Base-by-base conservation (phyloP, 2,329 filamentous ascomycete genomes). In the Neocatenulostroma microsporum region DNA sequence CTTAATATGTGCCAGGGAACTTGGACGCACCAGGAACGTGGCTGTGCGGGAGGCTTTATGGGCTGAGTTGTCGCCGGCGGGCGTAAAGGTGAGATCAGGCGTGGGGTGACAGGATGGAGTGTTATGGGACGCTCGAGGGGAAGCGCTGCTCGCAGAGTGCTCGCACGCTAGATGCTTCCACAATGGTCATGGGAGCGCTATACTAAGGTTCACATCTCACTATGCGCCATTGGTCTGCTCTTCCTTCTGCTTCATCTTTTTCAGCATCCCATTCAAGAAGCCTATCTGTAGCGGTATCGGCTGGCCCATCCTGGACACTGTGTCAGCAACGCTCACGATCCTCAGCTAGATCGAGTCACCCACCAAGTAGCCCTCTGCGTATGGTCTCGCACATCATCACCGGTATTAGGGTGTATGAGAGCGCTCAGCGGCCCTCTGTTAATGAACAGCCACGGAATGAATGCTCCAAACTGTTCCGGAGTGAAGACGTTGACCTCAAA, bases 401-500 rank as follows among this genome's bases (percentile, higher is more conserved):
- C 69, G 0, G 82, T 87, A 53, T 94, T 94, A 0, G 87, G 86
- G 59, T 94, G 88, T 1, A 94, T 60, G 14, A 95, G 65, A 3
- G 68, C 86, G 31, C 82, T 87, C 42, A 94, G 61, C 2, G 84
- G 84, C 0, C 87, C 87, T 4, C 87, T 72, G 62, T 88, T 80
- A 39, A 94, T 76, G 20, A 84, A 74, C 20, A 94, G 65, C 87
- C 87, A 94, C 0, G 84, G 73, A 25, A 95, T 66, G 52, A 94
- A 93, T 0, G 88, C 87, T 0, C 87, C 87, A 54, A 94, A 94
- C 58, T 94, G 84, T 3, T 23, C 24, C 0, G 87, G 88, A 0
- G 80, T 86, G 58, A 89, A 85, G 14, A 94, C 30, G 49, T 93
- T 93, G 30, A 94, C 85, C 62, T 95, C 88, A 52, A 94, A 94